Base-by-base conservation (phyloP, 2,329 filamentous ascomycete species). In the Fusarium dimerum region DNA sequence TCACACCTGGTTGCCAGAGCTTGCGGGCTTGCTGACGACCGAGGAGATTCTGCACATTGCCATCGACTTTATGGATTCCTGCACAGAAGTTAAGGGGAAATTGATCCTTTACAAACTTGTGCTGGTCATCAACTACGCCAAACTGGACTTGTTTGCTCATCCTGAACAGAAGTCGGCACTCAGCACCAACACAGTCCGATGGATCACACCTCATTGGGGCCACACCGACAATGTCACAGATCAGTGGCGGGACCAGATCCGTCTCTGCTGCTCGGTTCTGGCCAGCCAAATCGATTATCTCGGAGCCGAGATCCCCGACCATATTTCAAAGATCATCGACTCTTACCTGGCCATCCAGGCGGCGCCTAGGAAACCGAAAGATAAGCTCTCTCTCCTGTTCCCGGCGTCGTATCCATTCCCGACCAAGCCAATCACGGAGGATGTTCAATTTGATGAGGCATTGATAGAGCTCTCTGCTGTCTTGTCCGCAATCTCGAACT, bases 121-220 rank as follows among this genome's bases (percentile, higher is more conserved):
- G 16, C 78, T 99, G 39, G 92, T 99, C 64, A 88, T 96, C 69
- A 94, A 97, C 70, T 93, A 96, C 68, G 90, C 89, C 29, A 87
- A 87, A 56, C 77, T 96, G 6, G 85, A 89, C 26, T 79, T 96
- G 18, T 97, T 97, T 72, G 82, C 87, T 10, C 79, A 87, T n/a
- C 81, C 86, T 0, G 88, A 93, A 54, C 88, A 93, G 60, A 82
- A 87, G 60, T 82, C 85, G 29, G 85, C 85, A 12, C 78, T 97
- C 43, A 84, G 89, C 55, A 82, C 87, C 43, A 95, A 92, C 65
- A 97, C 92, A 4, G 86, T 92, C 42, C 80, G 88, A 55, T 99
- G 94, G 94, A 86, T 99, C 52, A 86, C 87, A 12, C 92, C 93
- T 5, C 92, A 97, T 71, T 99, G 94, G 94, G 93, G 93, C 12